Evolutionary conservation across 1,284 basidiomycete genomes (phyloP).

Genomic region (Pisolithus thermaeus): DNA sequence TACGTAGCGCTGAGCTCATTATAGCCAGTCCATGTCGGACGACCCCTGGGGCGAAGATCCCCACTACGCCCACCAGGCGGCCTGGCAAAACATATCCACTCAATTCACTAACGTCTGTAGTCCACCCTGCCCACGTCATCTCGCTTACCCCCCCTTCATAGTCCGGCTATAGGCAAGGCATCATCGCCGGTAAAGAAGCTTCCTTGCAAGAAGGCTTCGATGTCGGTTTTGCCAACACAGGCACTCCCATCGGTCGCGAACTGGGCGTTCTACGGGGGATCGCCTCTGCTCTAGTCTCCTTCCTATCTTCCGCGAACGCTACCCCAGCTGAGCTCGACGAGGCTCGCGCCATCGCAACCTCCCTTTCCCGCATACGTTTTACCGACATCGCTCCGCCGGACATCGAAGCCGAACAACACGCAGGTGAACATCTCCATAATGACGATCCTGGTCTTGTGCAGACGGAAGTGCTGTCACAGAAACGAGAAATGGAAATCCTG

Average conservation of each 20-base stretch:
- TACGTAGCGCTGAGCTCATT: too few relatives aligned
- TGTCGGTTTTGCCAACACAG: slow-evolving; percentile 64
- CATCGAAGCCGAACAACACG: slow-evolving; percentile 67
- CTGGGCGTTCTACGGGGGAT: slow-evolving; percentile 68
- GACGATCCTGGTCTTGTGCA: slow-evolving; percentile 29
- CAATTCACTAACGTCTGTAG: slow-evolving; percentile 57
- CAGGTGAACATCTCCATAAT: slow-evolving; percentile 50
- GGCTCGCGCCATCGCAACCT: slow-evolving; percentile 44
- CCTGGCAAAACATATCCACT: slow-evolving; percentile 60
- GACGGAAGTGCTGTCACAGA: slow-evolving; percentile 41
- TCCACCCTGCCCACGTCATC: not conserved
- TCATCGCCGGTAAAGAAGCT: slow-evolving; percentile 77
- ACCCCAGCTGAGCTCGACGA: slow-evolving; percentile 29
- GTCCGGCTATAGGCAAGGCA: slow-evolving; percentile 86
- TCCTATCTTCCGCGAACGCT: slow-evolving; percentile 31
- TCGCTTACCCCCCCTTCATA: slow-evolving; percentile 26
- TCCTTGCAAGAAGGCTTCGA: slow-evolving; percentile 81
- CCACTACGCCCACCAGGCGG: slow-evolving; percentile 34
- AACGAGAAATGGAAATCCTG: slow-evolving; percentile 44
- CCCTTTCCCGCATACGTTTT: slow-evolving; percentile 55
- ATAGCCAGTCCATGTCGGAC: slow-evolving; percentile 24
- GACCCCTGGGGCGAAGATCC: slow-evolving; percentile 52
- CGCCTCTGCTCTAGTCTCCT: slow-evolving; percentile 52
- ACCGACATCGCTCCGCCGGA: slow-evolving; percentile 66
- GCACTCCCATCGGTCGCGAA: slow-evolving; percentile 68